Evolutionary conservation across 2,329 filamentous ascomycete species (phyloP).

Genomic region (Diaporthe citriasiana): DNA sequence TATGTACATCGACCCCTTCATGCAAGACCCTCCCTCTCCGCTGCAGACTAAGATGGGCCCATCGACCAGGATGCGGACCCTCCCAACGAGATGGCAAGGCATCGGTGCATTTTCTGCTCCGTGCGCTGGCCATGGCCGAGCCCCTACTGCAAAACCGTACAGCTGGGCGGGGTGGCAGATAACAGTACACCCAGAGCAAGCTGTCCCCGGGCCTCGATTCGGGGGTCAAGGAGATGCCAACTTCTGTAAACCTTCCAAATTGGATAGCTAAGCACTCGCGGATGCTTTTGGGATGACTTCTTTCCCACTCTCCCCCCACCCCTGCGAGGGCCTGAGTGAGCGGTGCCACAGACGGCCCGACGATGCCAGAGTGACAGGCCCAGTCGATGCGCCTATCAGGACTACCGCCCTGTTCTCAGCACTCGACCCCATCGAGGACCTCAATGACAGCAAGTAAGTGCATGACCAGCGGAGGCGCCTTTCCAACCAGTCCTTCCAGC

Average conservation of each 20-base stretch:
- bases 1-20: conserved; percentile 36
- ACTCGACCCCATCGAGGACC: conserved; percentile 12
- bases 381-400: conserved; percentile 1
- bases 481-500: conserved; percentile 15
- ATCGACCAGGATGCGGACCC: conserved; percentile 31
- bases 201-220: neutral
- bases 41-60: conserved; percentile 38
- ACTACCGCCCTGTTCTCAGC: conserved; percentile 7
- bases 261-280: neutral
- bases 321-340: neutral
- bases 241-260: neutral
- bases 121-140: conserved; percentile 34
- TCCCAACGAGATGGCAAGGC: conserved; percentile 28
- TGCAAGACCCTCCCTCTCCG: conserved; percentile 33
- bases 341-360: conserved; percentile 27
- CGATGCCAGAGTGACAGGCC: neutral
- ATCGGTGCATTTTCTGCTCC: conserved; percentile 37
- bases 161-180: conserved; percentile 1
- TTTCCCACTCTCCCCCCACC: neutral
- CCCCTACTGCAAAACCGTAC: neutral
- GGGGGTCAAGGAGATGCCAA: neutral
- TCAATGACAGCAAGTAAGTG: conserved; percentile 19
- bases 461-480: conserved; percentile 4
- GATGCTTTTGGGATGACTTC: neutral
- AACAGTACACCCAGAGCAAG: neutral